These are phyloP conservation scores for Candida glaebosa DNA, from an alignment of 805 yeast species.

Conservation along the genomic window DNA sequence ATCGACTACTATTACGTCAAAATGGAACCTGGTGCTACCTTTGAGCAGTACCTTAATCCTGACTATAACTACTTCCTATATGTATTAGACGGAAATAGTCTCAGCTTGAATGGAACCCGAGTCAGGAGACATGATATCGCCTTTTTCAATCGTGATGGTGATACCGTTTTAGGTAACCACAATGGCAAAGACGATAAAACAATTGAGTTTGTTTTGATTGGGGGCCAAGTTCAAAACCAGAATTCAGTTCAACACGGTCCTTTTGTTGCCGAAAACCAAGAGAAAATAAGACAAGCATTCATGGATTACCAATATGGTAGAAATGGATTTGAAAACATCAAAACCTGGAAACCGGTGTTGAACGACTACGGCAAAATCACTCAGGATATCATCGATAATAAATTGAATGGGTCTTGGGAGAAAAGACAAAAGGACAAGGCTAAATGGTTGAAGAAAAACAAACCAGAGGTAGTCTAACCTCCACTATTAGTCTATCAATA, in stretches of 20 bases:
- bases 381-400: conserved; percentile 34
- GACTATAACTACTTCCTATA: conserved; percentile 71
- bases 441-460: conserved; percentile 9
- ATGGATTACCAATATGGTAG: conserved; percentile 55
- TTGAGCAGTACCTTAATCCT: conserved; percentile 55
- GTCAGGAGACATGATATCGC: conserved; percentile 47
- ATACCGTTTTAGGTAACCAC: conserved; percentile 46
- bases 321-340: conserved; percentile 69
- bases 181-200: conserved; percentile 75
- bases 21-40: conserved; percentile 60
- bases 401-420: conserved; percentile 28
- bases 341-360: conserved; percentile 54
- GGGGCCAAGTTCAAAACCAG: conserved; percentile 71
- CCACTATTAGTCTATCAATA: too few species aligned
- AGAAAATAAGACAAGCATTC: neutral
- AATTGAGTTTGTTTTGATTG: conserved; percentile 66
- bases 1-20: conserved; percentile 65
- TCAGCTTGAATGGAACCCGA: conserved; percentile 43
- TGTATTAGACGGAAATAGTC: conserved; percentile 53
- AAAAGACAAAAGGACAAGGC: conserved; percentile 18
- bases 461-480: neutral
- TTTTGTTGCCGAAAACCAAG: conserved; percentile 60
- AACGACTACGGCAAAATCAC: conserved; percentile 38
- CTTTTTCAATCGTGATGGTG: conserved; percentile 69
- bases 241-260: conserved; percentile 90